Evolutionary conservation across 2,329 filamentous ascomycete species (phyloP).

Genomic region (Didymella arachidicola): DNA sequence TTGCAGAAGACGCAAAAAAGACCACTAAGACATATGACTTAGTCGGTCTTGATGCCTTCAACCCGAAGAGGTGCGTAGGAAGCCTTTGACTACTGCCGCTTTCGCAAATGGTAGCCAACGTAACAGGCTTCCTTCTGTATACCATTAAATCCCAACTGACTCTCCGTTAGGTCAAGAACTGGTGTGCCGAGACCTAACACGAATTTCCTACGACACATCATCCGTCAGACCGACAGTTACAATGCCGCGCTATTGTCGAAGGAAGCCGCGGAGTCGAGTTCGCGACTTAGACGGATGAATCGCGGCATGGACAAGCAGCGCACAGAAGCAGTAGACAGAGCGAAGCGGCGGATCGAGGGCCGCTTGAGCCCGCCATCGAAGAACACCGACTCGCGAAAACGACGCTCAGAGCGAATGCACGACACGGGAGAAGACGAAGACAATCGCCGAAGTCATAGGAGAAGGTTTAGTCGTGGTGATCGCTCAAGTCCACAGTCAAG

Average conservation of each 20-base stretch:
- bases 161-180: conserved; percentile 62
- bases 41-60: conserved; percentile 74
- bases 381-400: conserved; percentile 26
- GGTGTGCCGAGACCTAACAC: conserved; percentile 88
- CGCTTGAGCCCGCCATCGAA: conserved; percentile 33
- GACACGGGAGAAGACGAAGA: conserved; percentile 32
- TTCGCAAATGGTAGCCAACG: conserved; percentile 3
- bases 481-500: conserved; percentile 4
- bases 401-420: conserved; percentile 29
- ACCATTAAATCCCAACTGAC: not conserved
- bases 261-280: conserved; percentile 79
- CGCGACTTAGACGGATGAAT: conserved; percentile 65
- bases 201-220: conserved; percentile 84
- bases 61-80: conserved; percentile 59
- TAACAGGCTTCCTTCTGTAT: not conserved
- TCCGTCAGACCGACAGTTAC: conserved; percentile 86
- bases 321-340: conserved; percentile 22
- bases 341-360: conserved; percentile 28
- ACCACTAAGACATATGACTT: conserved; percentile 77
- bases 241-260: conserved; percentile 86
- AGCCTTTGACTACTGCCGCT: conserved; percentile 8
- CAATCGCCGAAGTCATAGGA: conserved; percentile 11
- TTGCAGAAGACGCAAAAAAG: conserved; percentile 79
- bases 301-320: conserved; percentile 26
- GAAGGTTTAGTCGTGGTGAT: conserved; percentile 19